These are phyloP conservation scores for Chloromonas sp. DNA, from an alignment of 163 green algal species.

Conservation along the genomic window DNA sequence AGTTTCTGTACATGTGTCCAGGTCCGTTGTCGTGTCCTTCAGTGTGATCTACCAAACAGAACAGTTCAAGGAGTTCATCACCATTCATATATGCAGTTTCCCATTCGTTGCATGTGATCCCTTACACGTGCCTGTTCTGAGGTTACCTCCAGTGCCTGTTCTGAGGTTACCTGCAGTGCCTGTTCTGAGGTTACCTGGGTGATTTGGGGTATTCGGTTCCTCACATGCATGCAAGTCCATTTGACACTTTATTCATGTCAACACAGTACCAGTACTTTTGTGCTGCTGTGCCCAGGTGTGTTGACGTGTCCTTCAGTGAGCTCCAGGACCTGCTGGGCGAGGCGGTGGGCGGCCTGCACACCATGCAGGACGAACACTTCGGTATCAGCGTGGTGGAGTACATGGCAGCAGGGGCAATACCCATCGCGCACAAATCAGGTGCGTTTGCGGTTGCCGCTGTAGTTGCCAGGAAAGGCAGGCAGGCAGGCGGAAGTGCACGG, in stretches of 20 bases:
- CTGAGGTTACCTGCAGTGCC: no score
- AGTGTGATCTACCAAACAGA: slow-evolving; percentile 43
- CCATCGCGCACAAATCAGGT: slow-evolving; percentile 84
- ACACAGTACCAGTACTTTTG: no score
- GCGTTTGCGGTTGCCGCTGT: neutral
- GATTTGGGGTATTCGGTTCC: no score
- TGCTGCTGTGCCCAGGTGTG: slow-evolving; percentile 9
- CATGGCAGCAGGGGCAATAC: slow-evolving; percentile 89
- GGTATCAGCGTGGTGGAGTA: slow-evolving; percentile 99
- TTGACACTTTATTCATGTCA: no score
- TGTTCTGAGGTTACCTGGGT: no score
- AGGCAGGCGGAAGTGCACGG: no score
- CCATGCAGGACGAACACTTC: slow-evolving; percentile 98
- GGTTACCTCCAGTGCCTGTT: no score
- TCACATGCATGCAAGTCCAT: no score
- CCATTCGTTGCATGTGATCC: no score
- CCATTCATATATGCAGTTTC: no score
- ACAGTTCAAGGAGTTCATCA: no score
- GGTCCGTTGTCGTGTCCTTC: slow-evolving; percentile 65
- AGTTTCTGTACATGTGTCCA: neutral
- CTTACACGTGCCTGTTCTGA: no score
- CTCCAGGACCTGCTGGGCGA: slow-evolving; percentile 69
- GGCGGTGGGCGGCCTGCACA: slow-evolving; percentile 87
- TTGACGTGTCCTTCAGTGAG: slow-evolving; percentile 70
- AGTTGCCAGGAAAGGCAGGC: neutral